phyloP scores from a whole-genome alignment of 305 asterid genomes.

The Nicotiana rustica region DNA sequence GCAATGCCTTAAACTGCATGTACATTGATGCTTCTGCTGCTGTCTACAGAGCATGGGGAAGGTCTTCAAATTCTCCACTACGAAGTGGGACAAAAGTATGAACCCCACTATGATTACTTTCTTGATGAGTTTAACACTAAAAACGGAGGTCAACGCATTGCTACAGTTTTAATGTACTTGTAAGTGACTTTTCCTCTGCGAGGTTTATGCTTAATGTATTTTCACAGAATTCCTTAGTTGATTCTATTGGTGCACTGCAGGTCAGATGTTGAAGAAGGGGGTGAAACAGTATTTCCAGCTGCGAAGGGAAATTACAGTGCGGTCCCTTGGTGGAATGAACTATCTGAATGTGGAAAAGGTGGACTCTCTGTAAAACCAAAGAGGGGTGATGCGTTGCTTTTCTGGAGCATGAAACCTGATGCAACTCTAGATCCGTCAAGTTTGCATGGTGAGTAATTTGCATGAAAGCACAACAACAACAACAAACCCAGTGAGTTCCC shows the following conservation, averaged over 20 bases:
- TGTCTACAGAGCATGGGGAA: constrained; percentile 84
- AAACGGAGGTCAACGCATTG: constrained; percentile 95
- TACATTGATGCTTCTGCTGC: constrained; percentile 32
- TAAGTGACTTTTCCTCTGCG: constrained; percentile 55
- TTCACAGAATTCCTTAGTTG: constrained; percentile 22
- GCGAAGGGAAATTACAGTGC: constrained; percentile 82
- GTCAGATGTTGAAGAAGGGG: constrained; percentile 98
- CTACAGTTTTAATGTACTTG: constrained; percentile 95
- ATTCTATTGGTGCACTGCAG: constrained; percentile 53
- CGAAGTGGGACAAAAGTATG: constrained; percentile 93
- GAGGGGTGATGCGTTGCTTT: constrained; percentile 93
- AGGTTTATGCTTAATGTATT: constrained; percentile 1
- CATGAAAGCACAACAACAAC: neutral
- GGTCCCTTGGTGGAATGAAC: constrained; percentile 93
- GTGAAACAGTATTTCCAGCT: constrained; percentile 93
- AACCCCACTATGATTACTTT: constrained; percentile 93
- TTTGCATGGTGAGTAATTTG: constrained; percentile 80
- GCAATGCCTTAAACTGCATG: constrained; percentile 14
- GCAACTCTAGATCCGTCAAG: constrained; percentile 86
- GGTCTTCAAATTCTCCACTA: constrained; percentile 94
- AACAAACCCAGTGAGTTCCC: too few species aligned
- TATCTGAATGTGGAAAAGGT: constrained; percentile 87
- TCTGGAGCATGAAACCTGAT: constrained; percentile 98
- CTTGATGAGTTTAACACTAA: constrained; percentile 77
- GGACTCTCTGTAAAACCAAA: constrained; percentile 92